These are phyloP conservation scores for Prunus mira DNA, from an alignment of 306 rosid species.

Conservation along the genomic window DNA sequence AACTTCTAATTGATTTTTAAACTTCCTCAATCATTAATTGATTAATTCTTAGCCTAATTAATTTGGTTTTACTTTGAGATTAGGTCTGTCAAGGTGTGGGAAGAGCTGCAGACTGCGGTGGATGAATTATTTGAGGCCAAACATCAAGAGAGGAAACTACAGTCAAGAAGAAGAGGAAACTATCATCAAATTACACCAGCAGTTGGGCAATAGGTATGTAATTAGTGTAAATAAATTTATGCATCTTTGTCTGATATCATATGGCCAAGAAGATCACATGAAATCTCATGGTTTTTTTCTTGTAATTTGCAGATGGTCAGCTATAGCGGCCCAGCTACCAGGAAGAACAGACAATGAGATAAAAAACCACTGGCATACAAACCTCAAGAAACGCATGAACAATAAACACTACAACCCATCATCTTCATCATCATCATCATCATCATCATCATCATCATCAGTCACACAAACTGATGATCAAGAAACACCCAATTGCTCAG, in stretches of 20 bases:
- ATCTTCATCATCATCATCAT: background rate
- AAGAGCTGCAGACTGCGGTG: slow-evolving; percentile 74
- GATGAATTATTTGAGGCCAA: slow-evolving; percentile 59
- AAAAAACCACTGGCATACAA: slow-evolving; percentile 71
- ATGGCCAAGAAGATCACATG: background rate
- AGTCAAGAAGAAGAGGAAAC: slow-evolving; percentile 52
- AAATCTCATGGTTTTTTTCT: background rate
- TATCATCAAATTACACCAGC: slow-evolving; percentile 34
- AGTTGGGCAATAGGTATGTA: slow-evolving; percentile 49
- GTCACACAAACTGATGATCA: background rate
- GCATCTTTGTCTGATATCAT: background rate
- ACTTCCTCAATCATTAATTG: too few relatives aligned
- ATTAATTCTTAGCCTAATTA: background rate
- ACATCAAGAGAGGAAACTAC: slow-evolving; percentile 60
- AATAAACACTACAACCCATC: background rate
- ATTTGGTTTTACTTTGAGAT: background rate
- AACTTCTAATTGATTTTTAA: background rate
- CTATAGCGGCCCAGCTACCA: slow-evolving; percentile 54
- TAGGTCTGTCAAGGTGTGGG: slow-evolving; percentile 61
- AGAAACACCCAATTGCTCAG: slow-evolving; percentile 21
- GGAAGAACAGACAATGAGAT: slow-evolving; percentile 86
- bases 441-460: slow-evolving; percentile 2
- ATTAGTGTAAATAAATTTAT: background rate
- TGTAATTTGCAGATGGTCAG: slow-evolving; percentile 53
- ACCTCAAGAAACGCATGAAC: slow-evolving; percentile 41